A percentile compares a stretch with the other conserved stretches of the same genome.
Evolutionary conservation across 169 alveolate species (phyloP).

Genomic region (Plasmodium relictum): DNA sequence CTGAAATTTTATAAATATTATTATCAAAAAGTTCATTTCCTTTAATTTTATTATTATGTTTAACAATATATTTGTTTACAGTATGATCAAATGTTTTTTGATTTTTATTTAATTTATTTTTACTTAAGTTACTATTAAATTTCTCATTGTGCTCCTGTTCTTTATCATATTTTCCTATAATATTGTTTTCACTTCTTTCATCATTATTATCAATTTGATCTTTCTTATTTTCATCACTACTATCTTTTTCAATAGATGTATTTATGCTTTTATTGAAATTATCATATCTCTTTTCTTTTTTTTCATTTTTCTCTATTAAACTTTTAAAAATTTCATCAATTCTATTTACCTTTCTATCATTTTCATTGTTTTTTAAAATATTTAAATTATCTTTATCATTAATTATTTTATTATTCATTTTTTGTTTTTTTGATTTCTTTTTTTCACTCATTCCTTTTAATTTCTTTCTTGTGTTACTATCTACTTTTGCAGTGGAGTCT

Average conservation of each 20-base stretch:
- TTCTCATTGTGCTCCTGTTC: not conserved
- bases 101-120: too few relatives aligned
- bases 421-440: constrained; percentile 10
- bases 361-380: constrained; percentile 7
- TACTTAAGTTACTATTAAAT: too few relatives aligned
- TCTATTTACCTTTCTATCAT: constrained; percentile 36
- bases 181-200: not conserved
- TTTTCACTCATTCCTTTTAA: not conserved
- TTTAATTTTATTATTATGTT: too few relatives aligned
- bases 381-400: constrained; percentile 23
- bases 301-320: constrained; percentile 43
- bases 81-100: too few relatives aligned
- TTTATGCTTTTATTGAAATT: not conserved
- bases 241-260: not conserved
- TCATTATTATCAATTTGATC: not conserved
- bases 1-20: too few relatives aligned
- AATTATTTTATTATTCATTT: not conserved
- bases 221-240: not conserved
- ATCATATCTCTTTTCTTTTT: constrained; percentile 24
- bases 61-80: too few relatives aligned
- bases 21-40: too few relatives aligned
- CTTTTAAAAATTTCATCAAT: constrained; percentile 76
- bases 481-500: not conserved
- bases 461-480: constrained; percentile 6
- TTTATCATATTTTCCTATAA: not conserved